A percentile compares a stretch with the other conserved stretches of the same genome.
These are phyloP conservation scores for Tetrapisispora arboricola DNA, from an alignment of 805 yeast species.

Conservation along the genomic window DNA sequence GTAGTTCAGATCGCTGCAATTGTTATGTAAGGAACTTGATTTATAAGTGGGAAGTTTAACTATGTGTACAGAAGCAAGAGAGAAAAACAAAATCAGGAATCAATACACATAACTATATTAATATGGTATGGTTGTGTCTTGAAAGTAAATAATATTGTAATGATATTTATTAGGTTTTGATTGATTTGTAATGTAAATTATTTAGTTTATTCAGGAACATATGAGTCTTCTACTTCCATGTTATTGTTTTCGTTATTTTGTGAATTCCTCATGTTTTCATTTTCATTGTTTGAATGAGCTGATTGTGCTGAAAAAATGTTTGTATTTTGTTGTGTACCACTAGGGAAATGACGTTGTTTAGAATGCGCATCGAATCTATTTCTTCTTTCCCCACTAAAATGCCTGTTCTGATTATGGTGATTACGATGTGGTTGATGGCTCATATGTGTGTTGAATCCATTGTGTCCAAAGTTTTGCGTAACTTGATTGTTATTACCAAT, in stretches of 20 bases:
- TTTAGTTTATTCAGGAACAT: slow-evolving; percentile 5
- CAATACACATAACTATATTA: too few species aligned
- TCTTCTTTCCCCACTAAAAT: slow-evolving; percentile 7
- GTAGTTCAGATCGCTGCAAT: too few species aligned
- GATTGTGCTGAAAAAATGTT: too few species aligned
- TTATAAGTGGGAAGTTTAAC: too few species aligned
- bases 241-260: not conserved
- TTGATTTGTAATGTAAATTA: not conserved
- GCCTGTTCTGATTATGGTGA: slow-evolving; percentile 4
- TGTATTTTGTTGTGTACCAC: not conserved
- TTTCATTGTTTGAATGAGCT: too few species aligned
- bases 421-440: slow-evolving; percentile 1
- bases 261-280: not conserved
- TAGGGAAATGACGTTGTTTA: slow-evolving; percentile 1
- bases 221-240: slow-evolving; percentile 5
- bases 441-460: not conserved
- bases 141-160: too few species aligned
- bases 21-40: too few species aligned
- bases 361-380: slow-evolving; percentile 8
- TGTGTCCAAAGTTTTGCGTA: slow-evolving; percentile 1
- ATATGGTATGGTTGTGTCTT: too few species aligned
- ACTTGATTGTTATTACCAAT: slow-evolving; percentile 12
- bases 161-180: too few species aligned
- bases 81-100: too few species aligned
- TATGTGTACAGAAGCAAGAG: too few species aligned